Evolutionary conservation across 306 rosid species (phyloP).

Genomic region (Bauhinia variegata): DNA sequence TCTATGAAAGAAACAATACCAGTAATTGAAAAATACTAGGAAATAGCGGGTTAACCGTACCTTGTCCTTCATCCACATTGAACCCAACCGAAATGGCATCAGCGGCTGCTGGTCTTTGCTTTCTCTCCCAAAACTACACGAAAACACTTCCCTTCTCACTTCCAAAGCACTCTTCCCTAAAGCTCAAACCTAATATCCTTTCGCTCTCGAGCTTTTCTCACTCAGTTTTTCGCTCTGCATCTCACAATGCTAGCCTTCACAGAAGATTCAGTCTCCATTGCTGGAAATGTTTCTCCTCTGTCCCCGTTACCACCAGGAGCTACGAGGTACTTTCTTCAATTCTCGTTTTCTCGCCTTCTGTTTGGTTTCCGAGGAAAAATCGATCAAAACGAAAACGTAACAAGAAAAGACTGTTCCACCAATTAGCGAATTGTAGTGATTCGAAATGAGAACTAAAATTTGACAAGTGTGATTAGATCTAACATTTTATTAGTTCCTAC

Average conservation of each 20-base stretch:
- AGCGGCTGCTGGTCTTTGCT: conserved; percentile 18
- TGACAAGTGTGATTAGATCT: neutral
- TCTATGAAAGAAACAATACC: too few species aligned
- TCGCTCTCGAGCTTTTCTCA: neutral
- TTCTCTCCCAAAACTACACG: conserved; percentile 42
- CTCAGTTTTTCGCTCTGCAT: conserved; percentile 27
- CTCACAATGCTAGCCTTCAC: conserved; percentile 7
- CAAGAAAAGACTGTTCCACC: neutral
- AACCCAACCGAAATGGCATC: conserved; percentile 16
- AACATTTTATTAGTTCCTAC: neutral
- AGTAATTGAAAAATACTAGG: neutral
- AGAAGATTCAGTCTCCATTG: conserved; percentile 31
- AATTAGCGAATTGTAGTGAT: neutral
- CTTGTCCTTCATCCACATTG: neutral
- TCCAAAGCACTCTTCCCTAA: conserved; percentile 4
- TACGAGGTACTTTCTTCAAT: conserved; percentile 64
- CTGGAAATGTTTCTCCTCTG: conserved; percentile 59
- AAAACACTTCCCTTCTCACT: conserved; percentile 25
- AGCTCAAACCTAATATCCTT: conserved; percentile 31
- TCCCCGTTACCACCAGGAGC: conserved; percentile 54
- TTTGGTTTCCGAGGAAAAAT: neutral
- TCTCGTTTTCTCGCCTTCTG: conserved; percentile 11
- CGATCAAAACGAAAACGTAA: neutral
- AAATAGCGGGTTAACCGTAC: neutral
- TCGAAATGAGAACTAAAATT: neutral